These are phyloP conservation scores for Urtica urens DNA, from an alignment of 306 rosid species.

Conservation along the genomic window DNA sequence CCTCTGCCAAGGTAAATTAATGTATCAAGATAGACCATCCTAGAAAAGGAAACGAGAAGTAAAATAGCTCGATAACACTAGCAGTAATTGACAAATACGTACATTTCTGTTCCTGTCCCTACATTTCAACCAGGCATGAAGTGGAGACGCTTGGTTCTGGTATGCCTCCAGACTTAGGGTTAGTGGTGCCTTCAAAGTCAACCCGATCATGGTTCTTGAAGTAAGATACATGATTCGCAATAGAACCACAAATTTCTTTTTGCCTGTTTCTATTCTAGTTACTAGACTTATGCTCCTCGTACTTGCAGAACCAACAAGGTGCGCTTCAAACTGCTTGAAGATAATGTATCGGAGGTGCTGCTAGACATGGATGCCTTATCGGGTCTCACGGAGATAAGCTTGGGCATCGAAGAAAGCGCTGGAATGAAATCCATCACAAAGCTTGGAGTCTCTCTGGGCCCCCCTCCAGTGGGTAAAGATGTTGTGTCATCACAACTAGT, in stretches of 20 bases:
- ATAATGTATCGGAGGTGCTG: slow-evolving; percentile 51
- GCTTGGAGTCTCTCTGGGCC: slow-evolving; percentile 78
- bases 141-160: slow-evolving; percentile 29
- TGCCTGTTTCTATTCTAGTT: slow-evolving; percentile 13
- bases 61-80: not conserved
- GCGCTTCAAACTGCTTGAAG: slow-evolving; percentile 46
- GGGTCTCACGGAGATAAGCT: slow-evolving; percentile 78
- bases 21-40: slow-evolving; percentile 8
- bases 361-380: slow-evolving; percentile 80
- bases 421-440: slow-evolving; percentile 50
- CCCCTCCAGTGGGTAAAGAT: slow-evolving; percentile 32
- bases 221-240: slow-evolving; percentile 40
- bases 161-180: slow-evolving; percentile 57
- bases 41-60: not conserved
- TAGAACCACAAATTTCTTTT: slow-evolving; percentile 8
- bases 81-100: slow-evolving; percentile 13
- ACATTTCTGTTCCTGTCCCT: slow-evolving; percentile 14
- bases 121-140: slow-evolving; percentile 45
- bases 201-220: slow-evolving; percentile 72
- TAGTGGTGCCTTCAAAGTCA: slow-evolving; percentile 56
- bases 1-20: slow-evolving; percentile 49
- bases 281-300: slow-evolving; percentile 9
- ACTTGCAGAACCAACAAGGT: slow-evolving; percentile 60
- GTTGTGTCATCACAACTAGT: slow-evolving; percentile 66
- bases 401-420: slow-evolving; percentile 43